Evolutionary conservation across 2,329 filamentous ascomycete genomes (phyloP), one percentile per base, ranked within the genome.

Genomic region (Ascochyta viciae-villosae): DNA sequence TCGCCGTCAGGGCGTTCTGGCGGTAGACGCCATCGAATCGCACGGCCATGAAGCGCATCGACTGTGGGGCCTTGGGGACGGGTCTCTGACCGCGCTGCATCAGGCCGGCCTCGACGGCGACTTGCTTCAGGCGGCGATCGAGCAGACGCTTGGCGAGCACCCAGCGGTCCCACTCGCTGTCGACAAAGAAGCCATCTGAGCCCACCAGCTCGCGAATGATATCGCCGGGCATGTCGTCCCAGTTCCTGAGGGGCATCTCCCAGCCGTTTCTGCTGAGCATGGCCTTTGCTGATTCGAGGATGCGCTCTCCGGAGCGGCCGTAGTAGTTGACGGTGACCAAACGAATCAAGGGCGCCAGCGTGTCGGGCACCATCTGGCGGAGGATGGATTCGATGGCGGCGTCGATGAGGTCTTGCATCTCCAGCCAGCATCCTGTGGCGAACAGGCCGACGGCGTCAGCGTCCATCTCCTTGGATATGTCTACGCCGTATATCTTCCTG

Each of bases 91-190:
- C 75, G 8, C 74, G 71, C 34, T 80, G 76, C 3, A 82, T 70
- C 7, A 85, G 69, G 5, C 80, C 81, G 60, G 76, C 75, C 46
- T 83, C 79, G 16, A 81, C 61, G 19, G 82, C 81, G 56, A 76
- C 72, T 46, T 77, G 70, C 45, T 76, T 77, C 34, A 86, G 72
- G 50, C 81, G 75, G 23, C 82, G 78, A 60, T 85, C 81, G 12
- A 85, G 73, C 10, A 86, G 74, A 13, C 81, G 78, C 64, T 83
- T 82, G 4, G 82, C 77, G 15, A 86, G 76, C 9, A 82, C 78
- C 81, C 83, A 86, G 50, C 84, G 72, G 53, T 84, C 80, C 81
- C 83, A 86, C 67, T 86, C 84, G 31, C 81, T 81, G 33, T 82
- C 78, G 22, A 85, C 78, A 63, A 82, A 86, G 70, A 86, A 86